Percentiles rank a stretch among this genome's conserved stretches.
These are phyloP conservation scores for Dioszegia aurantiaca DNA, from an alignment of 768 basidiomycete species.

Conservation along the genomic window DNA sequence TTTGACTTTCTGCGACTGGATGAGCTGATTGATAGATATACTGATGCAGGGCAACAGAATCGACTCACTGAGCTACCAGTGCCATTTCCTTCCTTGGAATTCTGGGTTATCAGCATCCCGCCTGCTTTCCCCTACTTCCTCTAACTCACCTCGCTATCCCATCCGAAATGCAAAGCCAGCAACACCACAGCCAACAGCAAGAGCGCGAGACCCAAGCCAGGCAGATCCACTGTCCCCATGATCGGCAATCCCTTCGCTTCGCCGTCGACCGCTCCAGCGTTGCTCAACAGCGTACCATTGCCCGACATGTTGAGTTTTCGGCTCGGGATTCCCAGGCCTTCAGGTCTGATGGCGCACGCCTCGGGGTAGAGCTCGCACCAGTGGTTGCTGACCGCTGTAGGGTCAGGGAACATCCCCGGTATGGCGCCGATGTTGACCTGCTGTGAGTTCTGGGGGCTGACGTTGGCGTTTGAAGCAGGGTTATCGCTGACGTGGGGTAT, in stretches of 20 bases:
- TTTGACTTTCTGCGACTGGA: not conserved
- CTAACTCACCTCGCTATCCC: slow-evolving; percentile 12
- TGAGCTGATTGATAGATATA: not conserved
- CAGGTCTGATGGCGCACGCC: slow-evolving; percentile 14
- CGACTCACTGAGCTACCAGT: too few relatives aligned
- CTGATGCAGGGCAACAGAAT: too few relatives aligned
- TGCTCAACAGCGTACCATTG: slow-evolving; percentile 3
- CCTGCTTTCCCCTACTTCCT: not conserved
- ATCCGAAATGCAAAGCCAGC: slow-evolving; percentile 27
- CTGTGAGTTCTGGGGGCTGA: slow-evolving; percentile 10
- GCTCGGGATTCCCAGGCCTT: not conserved
- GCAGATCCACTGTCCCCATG: slow-evolving; percentile 19
- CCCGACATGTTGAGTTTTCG: not conserved
- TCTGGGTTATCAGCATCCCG: not conserved
- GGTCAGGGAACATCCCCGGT: slow-evolving; percentile 15
- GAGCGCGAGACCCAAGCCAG: slow-evolving; percentile 27
- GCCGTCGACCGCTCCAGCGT: slow-evolving; percentile 1
- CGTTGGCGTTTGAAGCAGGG: not conserved
- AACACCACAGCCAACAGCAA: slow-evolving; percentile 23
- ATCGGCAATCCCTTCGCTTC: slow-evolving; percentile 2
- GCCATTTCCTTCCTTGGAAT: not conserved
- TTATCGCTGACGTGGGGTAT: not conserved
- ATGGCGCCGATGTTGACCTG: slow-evolving; percentile 26
- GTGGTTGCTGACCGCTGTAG: slow-evolving; percentile 17
- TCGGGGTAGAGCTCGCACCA: slow-evolving; percentile 32